Evolutionary conservation across 805 yeast species (phyloP).

Genomic region (Wickerhamomyces pijperi): DNA sequence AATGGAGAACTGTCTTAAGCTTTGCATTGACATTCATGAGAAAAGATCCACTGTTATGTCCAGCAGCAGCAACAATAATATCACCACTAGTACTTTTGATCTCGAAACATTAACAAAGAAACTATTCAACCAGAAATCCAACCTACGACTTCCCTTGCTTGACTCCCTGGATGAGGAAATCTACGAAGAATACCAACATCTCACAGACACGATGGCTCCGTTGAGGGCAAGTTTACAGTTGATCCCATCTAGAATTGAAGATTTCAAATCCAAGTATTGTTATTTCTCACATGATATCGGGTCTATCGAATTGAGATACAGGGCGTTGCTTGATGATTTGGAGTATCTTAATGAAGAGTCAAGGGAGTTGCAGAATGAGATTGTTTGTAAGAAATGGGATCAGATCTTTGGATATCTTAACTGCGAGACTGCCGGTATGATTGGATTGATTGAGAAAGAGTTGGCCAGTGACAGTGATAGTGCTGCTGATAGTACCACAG

Average conservation of each 20-base stretch:
- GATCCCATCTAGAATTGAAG: slow-evolving; percentile 36
- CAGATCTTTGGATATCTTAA: slow-evolving; percentile 38
- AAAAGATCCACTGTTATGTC: slow-evolving; percentile 28
- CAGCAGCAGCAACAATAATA: slow-evolving; percentile 26
- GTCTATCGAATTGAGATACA: slow-evolving; percentile 27
- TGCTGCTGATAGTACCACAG: slow-evolving; percentile 17
- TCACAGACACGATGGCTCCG: slow-evolving; percentile 36
- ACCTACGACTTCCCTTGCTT: slow-evolving; percentile 27
- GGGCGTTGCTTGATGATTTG: slow-evolving; percentile 28
- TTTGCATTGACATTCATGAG: slow-evolving; percentile 27
- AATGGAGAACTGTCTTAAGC: slow-evolving; percentile 24
- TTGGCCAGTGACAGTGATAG: slow-evolving; percentile 7
- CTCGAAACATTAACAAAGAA: slow-evolving; percentile 23
- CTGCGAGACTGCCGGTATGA: slow-evolving; percentile 24
- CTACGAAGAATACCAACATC: slow-evolving; percentile 28
- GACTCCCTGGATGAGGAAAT: slow-evolving; percentile 26
- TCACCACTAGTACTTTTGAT: too few species aligned
- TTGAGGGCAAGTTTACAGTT: slow-evolving; percentile 39
- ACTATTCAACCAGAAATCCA: slow-evolving; percentile 19
- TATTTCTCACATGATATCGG: slow-evolving; percentile 15
- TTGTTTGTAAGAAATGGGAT: slow-evolving; percentile 47
- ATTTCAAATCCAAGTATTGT: slow-evolving; percentile 24
- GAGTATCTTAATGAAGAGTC: slow-evolving; percentile 30
- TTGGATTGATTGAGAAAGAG: slow-evolving; percentile 19
- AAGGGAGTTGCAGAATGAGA: slow-evolving; percentile 28